Evolutionary conservation across 2,329 filamentous ascomycete genomes (phyloP), one percentile per base, ranked within the genome.

Genomic region (Metarhizium guizhouense): DNA sequence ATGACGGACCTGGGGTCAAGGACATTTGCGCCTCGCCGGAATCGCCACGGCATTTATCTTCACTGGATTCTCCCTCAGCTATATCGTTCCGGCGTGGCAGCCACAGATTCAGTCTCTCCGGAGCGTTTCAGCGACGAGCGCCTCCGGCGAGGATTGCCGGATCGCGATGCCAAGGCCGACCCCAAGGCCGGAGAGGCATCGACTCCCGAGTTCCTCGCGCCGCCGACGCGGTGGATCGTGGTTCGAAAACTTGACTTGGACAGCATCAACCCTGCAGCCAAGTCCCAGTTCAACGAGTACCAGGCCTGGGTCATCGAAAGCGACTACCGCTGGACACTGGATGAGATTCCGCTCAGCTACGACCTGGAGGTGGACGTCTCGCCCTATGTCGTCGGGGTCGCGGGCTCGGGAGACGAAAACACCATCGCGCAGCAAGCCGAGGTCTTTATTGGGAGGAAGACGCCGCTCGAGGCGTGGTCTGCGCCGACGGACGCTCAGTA

Each of bases 341-440:
- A 72, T 8, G 61, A 70, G 1, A 61, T 73, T 6, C 60, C 61
- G 0, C 16, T 36, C 8, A 54, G 63, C 11, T 13, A 53, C 0
- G 74, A 76, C 52, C 57, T 76, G 2, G 67, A 77, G 58, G 63
- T 63, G 0, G 74, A 76, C 42, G 59, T 74, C 0, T 59, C 72
- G 0, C 74, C 74, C 0, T 77, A 71, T 51, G 60, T 76, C 7
- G 49, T 55, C 0, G 63, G 61, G 2, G 18, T 55, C 4, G 50
- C 40, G 0, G 60, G 58, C 11, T 14, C 36, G 13, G 30, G 25
- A 5, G 51, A 62, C 2, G 54, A 30, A 38, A 30, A 57, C 25
- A 58, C 58, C 38, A 63, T 73, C n/a, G 53, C 66, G 0, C 45
- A 67, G 47, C 73, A 76, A 57, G 73, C 73, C 3, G 73, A 76